Evolutionary conservation across 352 stramenopile species (phyloP), one percentile per base, ranked within the genome.

Genomic region (Globisporangium solare): DNA sequence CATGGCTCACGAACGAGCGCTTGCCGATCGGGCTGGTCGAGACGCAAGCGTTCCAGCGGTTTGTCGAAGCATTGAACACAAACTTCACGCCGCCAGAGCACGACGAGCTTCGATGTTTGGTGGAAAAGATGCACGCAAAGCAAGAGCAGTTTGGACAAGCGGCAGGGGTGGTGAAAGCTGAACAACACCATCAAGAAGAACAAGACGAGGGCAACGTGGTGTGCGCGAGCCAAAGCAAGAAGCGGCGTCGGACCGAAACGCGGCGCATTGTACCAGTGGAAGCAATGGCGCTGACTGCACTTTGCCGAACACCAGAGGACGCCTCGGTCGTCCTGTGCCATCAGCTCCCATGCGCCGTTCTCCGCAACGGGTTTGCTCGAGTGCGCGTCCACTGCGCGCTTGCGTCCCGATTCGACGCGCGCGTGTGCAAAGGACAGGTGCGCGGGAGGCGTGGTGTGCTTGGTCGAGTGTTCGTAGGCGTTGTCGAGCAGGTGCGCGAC

Each of bases 1-100:
- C 51, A 42, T 85, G 75, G 75, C 63, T 85, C 24, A 60, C 68
- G 15, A 59, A 70, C 18, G 75, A 85, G 35, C 65, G 80, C 39
- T 56, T 85, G 32, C 70, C 75, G 3, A 53, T 83, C 1, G 54
- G 67, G 2, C 27, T 83, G 40, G 62, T 85, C 8, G 66, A 78
- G 1, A 79, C 63, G 12, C 52, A 63, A 13, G 58, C 59, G 22
- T 85, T 85, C 20, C 61, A 57, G 0, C 60, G 57, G 24, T 83
- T 85, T 20, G 39, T 78, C 0, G 54, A 67, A 20, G 54, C 54
- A 8, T 63, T 85, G 11, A 81, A 81, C 43, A 60, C 41, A 13
- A 58, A 67, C 6, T 81, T 79, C 46, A 50, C 42, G 37, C 54
- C 65, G 11, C 62, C 73, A 1, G 57, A 66, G 35, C 43, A 51